phyloP scores from a whole-genome alignment of 2,329 filamentous ascomycete genomes.

The Pseudogymnoascus sp. region DNA sequence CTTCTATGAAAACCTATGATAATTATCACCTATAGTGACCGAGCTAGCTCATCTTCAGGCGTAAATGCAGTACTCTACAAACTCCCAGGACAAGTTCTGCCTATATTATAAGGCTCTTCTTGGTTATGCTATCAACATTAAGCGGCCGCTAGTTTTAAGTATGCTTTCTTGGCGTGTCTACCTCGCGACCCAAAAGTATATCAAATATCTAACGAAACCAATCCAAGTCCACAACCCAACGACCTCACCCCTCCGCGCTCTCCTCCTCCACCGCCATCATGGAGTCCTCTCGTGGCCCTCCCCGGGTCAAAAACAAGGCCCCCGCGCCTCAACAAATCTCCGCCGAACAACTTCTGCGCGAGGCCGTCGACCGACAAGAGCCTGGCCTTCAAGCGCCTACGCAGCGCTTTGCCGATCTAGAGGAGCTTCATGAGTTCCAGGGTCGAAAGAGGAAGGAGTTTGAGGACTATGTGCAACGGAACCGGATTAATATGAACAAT shows the following conservation, averaged over 20 bases:
- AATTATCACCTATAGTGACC: background rate
- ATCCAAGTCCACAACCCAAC: background rate
- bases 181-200: slow-evolving; percentile 4
- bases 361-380: slow-evolving; percentile 95
- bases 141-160: background rate
- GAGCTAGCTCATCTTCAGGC: background rate
- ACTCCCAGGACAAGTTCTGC: background rate
- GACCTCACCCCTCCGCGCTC: background rate
- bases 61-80: background rate
- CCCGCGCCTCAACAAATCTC: slow-evolving; percentile 85
- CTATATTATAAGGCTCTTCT: background rate
- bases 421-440: slow-evolving; percentile 96
- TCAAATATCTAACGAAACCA: slow-evolving; percentile 5
- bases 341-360: slow-evolving; percentile 91
- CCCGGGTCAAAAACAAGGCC: slow-evolving; percentile 97
- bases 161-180: slow-evolving; percentile 4
- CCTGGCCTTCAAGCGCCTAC: slow-evolving; percentile 79
- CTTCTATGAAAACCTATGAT: background rate
- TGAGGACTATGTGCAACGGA: slow-evolving; percentile 94
- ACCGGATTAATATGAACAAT: slow-evolving; percentile 93
- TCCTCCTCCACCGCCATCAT: slow-evolving; percentile 41
- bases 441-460: slow-evolving; percentile 93
- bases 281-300: slow-evolving; percentile 85
- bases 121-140: background rate
- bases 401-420: slow-evolving; percentile 89